phyloP scores from a whole-genome alignment of 257 asterid genomes.

The Solanum lycopersicoides region DNA sequence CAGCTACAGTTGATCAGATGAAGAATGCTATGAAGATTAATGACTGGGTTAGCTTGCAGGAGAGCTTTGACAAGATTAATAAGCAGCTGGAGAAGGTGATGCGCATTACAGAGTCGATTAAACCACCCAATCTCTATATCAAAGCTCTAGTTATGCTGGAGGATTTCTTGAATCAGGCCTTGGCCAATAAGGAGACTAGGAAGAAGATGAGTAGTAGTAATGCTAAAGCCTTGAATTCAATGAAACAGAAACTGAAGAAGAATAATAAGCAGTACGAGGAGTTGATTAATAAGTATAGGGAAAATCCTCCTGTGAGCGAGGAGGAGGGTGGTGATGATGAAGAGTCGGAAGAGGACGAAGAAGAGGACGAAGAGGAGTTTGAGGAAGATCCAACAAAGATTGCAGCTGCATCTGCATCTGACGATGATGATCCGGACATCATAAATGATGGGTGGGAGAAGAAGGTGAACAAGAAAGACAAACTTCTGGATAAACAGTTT shows the following conservation, averaged over 20 bases:
- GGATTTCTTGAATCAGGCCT: slow-evolving; percentile 67
- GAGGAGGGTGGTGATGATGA: slow-evolving; percentile 65
- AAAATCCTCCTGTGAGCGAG: slow-evolving; percentile 79
- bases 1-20: slow-evolving; percentile 82
- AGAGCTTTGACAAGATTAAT: slow-evolving; percentile 91
- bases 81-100: slow-evolving; percentile 90
- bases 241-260: slow-evolving; percentile 93
- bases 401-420: slow-evolving; percentile 1
- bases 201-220: slow-evolving; percentile 97
- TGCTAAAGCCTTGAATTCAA: slow-evolving; percentile 86
- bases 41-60: slow-evolving; percentile 91
- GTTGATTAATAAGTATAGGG: slow-evolving; percentile 60
- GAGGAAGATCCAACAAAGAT: slow-evolving; percentile 34
- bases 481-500: slow-evolving; percentile 82
- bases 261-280: slow-evolving; percentile 81
- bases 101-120: slow-evolving; percentile 63
- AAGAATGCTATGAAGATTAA: slow-evolving; percentile 91
- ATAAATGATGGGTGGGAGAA: slow-evolving; percentile 53
- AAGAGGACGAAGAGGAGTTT: slow-evolving; percentile 42
- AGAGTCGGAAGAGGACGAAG: slow-evolving; percentile 52
- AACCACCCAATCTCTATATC: slow-evolving; percentile 66
- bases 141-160: slow-evolving; percentile 89
- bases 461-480: slow-evolving; percentile 83
- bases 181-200: slow-evolving; percentile 89
- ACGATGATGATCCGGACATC: slow-evolving; percentile 21